A percentile compares a stretch with the other conserved stretches of the same genome.
phyloP scores from a whole-genome alignment of 2,329 filamentous ascomycete species.

The Dendrostoma leiphaemia region DNA sequence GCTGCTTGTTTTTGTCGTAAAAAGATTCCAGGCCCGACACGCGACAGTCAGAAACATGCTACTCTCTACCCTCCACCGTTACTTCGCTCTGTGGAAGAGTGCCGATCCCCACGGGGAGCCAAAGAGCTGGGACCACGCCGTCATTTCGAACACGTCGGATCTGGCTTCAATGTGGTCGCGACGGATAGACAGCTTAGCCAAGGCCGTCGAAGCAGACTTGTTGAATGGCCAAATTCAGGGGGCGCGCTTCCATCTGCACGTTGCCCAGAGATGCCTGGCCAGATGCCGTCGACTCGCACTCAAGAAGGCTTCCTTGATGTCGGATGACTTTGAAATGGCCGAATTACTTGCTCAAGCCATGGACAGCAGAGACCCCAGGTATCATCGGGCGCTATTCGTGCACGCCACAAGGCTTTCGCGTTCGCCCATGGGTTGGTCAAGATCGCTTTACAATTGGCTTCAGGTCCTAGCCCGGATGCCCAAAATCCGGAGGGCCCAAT shows the following conservation, averaged over 20 bases:
- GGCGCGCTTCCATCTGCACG: neutral
- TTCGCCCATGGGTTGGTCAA: neutral
- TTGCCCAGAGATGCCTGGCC: neutral
- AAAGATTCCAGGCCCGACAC: neutral
- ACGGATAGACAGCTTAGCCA: neutral
- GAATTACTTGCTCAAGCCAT: constrained; percentile 6
- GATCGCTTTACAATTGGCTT: constrained; percentile 26
- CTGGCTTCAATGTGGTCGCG: constrained; percentile 13
- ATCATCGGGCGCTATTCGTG: constrained; percentile 5
- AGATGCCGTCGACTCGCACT: constrained; percentile 3
- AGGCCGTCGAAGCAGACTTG: neutral
- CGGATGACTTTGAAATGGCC: constrained; percentile 5
- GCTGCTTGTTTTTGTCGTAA: constrained; percentile 9
- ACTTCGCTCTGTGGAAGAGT: constrained; percentile 13
- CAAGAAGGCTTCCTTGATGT: constrained; percentile 10
- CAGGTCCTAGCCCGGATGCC: constrained; percentile 24
- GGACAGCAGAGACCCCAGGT: neutral
- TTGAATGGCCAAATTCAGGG: neutral
- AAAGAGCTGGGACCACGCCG: neutral
- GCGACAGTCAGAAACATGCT: constrained; percentile 6
- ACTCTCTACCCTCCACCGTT: constrained; percentile 8
- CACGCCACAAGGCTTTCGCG: constrained; percentile 5
- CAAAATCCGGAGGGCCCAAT: neutral
- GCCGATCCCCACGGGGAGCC: constrained; percentile 8
- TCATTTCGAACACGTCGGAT: neutral